A percentile compares a stretch with the other conserved stretches of the same genome.
Evolutionary conservation across 2,329 filamentous ascomycete species (phyloP).

Genomic region (Dactylellina parvicollis): DNA sequence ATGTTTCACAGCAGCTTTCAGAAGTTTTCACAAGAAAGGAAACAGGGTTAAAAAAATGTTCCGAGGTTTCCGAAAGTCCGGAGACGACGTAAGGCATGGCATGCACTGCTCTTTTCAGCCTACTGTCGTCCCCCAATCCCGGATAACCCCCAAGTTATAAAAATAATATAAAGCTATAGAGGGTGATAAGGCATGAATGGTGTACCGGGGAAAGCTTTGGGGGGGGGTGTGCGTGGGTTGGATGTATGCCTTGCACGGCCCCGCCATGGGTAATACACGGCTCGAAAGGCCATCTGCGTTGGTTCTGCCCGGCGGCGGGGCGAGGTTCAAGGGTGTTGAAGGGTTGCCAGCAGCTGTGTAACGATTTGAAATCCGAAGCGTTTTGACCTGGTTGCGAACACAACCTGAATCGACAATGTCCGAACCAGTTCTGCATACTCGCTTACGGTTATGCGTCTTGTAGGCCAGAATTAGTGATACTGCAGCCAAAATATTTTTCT

Average conservation of each 20-base stretch:
- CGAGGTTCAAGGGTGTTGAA: constrained; percentile 41
- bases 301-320: constrained; percentile 25
- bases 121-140: constrained; percentile 17
- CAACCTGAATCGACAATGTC: constrained; percentile 10
- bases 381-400: neutral
- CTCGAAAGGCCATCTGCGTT: constrained; percentile 17
- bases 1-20: constrained; percentile 7
- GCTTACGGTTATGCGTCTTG: constrained; percentile 44
- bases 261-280: constrained; percentile 14
- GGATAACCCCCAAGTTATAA: constrained; percentile 20
- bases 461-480: constrained; percentile 49
- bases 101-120: constrained; percentile 29
- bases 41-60: constrained; percentile 28
- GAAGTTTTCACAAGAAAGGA: constrained; percentile 32
- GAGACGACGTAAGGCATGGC: constrained; percentile 50
- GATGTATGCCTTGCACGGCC: constrained; percentile 52
- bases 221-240: constrained; percentile 5
- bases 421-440: constrained; percentile 36
- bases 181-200: constrained; percentile 19
- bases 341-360: constrained; percentile 27
- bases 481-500: constrained; percentile 2
- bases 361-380: constrained; percentile 52
- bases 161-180: constrained; percentile 25
- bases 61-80: constrained; percentile 51
- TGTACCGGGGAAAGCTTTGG: constrained; percentile 11